These are phyloP conservation scores for Fusarium xylarioides DNA, from an alignment of 2,329 filamentous ascomycete genomes.

Conservation along the genomic window DNA sequence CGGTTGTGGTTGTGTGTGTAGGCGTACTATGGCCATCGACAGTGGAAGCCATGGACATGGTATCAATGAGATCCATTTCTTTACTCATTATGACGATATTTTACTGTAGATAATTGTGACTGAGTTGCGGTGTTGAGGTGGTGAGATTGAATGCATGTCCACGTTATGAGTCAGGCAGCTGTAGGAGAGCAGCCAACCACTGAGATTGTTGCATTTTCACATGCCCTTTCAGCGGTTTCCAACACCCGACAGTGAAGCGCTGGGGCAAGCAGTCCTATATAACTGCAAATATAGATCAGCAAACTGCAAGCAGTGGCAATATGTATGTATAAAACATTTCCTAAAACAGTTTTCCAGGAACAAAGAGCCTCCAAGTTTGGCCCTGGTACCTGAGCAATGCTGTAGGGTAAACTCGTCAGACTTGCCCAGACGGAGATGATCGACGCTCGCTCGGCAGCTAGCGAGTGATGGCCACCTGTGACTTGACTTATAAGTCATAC, in stretches of 20 bases:
- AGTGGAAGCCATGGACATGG: constrained; percentile 34
- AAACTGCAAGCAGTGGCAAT: neutral
- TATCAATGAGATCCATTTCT: constrained; percentile 26
- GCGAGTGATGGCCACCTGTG: neutral
- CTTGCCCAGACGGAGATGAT: neutral
- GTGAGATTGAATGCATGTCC: neutral
- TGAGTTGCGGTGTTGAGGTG: neutral
- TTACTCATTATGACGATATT: constrained; percentile 13
- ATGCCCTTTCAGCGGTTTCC: neutral
- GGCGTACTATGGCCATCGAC: constrained; percentile 27
- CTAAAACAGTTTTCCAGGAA: neutral
- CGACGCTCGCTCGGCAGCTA: neutral
- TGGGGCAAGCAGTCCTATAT: no score
- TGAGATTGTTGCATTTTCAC: neutral
- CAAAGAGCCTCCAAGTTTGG: neutral
- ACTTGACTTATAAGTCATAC: neutral
- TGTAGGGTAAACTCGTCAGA: neutral
- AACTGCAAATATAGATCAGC: neutral
- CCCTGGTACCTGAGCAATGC: neutral
- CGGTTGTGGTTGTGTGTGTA: constrained; percentile 21
- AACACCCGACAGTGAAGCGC: neutral
- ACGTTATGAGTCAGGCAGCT: neutral
- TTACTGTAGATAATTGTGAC: neutral
- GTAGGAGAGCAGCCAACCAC: neutral
- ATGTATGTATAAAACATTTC: neutral